phyloP scores from a whole-genome alignment of 768 basidiomycete species.

The Rhizopogon vinicolor region DNA sequence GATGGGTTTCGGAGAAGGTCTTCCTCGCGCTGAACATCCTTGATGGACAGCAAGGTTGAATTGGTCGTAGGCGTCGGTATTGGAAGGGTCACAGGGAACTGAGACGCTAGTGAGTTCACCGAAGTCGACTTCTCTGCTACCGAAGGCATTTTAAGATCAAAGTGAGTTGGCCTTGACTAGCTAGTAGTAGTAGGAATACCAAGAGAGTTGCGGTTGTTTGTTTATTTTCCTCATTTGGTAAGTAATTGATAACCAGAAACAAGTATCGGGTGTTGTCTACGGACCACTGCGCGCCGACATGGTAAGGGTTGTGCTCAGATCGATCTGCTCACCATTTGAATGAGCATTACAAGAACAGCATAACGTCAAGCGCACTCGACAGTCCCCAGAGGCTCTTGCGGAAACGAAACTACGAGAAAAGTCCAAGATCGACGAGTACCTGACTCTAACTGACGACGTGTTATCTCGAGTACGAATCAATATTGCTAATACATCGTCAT shows the following conservation, averaged over 20 bases:
- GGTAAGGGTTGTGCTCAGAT: conserved; percentile 15
- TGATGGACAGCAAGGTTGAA: conserved; percentile 64
- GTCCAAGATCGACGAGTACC: conserved; percentile 74
- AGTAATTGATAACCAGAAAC: too few species aligned
- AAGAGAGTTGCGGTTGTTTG: background rate
- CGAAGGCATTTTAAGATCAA: conserved; percentile 45
- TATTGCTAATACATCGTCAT: background rate
- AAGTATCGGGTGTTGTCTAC: too few species aligned
- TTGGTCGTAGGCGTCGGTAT: conserved; percentile 78
- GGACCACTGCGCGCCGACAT: conserved; percentile 5
- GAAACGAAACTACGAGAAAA: conserved; percentile 68
- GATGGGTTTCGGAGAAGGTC: conserved; percentile 88
- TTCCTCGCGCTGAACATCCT: conserved; percentile 87
- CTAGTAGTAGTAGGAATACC: too few species aligned
- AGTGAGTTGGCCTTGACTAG: background rate
- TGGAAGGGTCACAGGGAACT: conserved; percentile 85
- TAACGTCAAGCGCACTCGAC: conserved; percentile 58
- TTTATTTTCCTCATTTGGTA: background rate
- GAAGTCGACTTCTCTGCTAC: conserved; percentile 44
- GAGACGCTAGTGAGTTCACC: conserved; percentile 46
- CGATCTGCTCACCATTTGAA: conserved; percentile 1
- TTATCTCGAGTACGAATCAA: conserved; percentile 51
- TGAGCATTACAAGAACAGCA: conserved; percentile 40
- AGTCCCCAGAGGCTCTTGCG: conserved; percentile 56
- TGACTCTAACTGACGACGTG: conserved; percentile 57